Base-by-base conservation (phyloP, 148 eudicot species). In the Amaranthus hypochondriacus region DNA sequence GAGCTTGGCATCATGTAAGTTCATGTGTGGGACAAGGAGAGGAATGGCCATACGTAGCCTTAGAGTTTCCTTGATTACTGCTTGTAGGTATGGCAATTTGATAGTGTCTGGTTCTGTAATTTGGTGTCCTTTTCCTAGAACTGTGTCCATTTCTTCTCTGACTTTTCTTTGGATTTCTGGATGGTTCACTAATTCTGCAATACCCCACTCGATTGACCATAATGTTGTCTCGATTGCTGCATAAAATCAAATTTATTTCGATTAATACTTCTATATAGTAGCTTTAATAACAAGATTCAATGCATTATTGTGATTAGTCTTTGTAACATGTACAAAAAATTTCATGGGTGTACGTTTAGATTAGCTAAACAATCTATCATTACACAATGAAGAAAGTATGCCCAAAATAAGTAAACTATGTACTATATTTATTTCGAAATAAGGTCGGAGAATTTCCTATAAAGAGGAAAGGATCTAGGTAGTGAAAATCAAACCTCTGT, bases 121-220 rank as follows among this genome's bases (percentile, higher is more conserved):
- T 46, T 84, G 92, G 50, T 74, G 79, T 2, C 86, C 95, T 2
- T 72, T 86, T 44, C 97, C 97, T 5, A 92, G 81, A 9, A 84
- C 65, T 0, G 79, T 77, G 84, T 89, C 92, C 3, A 92, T 59
- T 77, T 92, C 97, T 11, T 84, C 39, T 48, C 95, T 78, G 51
- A 92, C 85, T 75, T 89, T 92, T 50, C n/a, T 73, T 73, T 92
- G 97, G 78, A 92, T 88, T 5, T 82, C 59, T 12, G 94, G 97
- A 84, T 89, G 86, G 90, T 92, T 92, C 53, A 92, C 92, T 5
- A 92, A 72, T 80, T 92, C 97, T 0, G 97, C 97, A 4, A 92
- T 81, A 48, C 89, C 90, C 97, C 97, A 92, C 75, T 92, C 97
- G 39, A 92, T 83, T 0, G 97, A 90, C 97, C 97, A 92, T 42